Conservation (phyloP, 768 basidiomycete species). For the Arthromyces matolae region DNA sequence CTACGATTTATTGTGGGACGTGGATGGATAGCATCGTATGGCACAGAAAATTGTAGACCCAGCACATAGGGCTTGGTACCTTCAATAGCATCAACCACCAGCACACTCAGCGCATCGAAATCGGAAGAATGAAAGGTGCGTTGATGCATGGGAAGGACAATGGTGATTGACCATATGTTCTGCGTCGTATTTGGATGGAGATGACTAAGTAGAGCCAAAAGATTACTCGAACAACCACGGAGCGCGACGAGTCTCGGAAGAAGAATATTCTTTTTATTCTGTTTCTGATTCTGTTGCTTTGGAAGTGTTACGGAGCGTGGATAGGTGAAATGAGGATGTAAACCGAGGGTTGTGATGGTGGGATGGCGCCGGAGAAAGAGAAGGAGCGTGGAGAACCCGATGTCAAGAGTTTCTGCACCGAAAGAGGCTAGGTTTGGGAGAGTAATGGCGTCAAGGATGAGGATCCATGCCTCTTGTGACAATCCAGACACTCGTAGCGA, state of each 20-base stretch:
- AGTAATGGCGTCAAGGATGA: conserved; percentile 16
- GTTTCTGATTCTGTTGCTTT: not conserved
- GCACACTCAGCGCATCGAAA: conserved; percentile 12
- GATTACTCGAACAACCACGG: conserved; percentile 16
- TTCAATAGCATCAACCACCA: conserved; percentile 6
- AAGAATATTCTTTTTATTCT: conserved; percentile 5
- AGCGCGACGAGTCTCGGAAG: conserved; percentile 17
- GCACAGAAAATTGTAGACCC: conserved; percentile 17
- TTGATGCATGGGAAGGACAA: conserved; percentile 20
- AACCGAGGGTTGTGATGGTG: conserved; percentile 15
- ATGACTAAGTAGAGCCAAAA: conserved; percentile 14
- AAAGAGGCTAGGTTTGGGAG: conserved; percentile 20
- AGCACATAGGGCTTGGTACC: conserved; percentile 3
- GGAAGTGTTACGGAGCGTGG: conserved; percentile 1
- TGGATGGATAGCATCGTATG: conserved; percentile 5
- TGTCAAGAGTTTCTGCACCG: conserved; percentile 13
- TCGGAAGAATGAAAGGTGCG: conserved; percentile 16
- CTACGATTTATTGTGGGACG: not conserved
- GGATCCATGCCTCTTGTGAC: conserved; percentile 13
- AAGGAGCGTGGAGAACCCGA: conserved; percentile 18
- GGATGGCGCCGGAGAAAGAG: conserved; percentile 25
- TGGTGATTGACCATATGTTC: conserved; percentile 10
- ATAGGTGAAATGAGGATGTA: conserved; percentile 16
- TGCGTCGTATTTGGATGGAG: conserved; percentile 8
- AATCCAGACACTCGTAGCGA: conserved; percentile 17